phyloP scores from a whole-genome alignment of 305 asterid genomes.

The Fraxinus sp. region DNA sequence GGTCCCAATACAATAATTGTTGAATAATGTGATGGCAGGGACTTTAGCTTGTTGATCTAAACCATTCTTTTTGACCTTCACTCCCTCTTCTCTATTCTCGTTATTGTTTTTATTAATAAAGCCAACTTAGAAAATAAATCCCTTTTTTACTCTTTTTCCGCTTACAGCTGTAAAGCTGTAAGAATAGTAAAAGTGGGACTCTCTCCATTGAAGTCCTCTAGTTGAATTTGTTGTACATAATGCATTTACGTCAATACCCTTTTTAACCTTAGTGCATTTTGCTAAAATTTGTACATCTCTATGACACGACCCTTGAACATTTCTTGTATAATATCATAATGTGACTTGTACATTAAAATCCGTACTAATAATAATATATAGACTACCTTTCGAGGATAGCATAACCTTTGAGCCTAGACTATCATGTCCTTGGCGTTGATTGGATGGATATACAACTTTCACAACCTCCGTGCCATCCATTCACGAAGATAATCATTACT shows the following conservation, averaged over 20 bases:
- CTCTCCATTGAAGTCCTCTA: constrained; percentile 31
- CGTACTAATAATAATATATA: background rate
- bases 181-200: background rate
- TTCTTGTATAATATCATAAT: background rate
- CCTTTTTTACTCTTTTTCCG: background rate
- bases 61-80: constrained; percentile 24
- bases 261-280: background rate
- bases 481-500: background rate
- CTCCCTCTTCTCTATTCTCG: constrained; percentile 12
- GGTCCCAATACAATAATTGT: constrained; percentile 39
- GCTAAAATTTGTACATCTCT: background rate
- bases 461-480: background rate
- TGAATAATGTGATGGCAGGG: constrained; percentile 29
- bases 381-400: background rate
- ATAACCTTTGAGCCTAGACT: background rate
- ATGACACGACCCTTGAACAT: background rate
- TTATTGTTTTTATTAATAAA: constrained; percentile 20
- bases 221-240: constrained; percentile 16
- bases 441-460: background rate
- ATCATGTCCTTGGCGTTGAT: background rate
- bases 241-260: background rate
- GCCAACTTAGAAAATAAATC: constrained; percentile 22
- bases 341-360: background rate
- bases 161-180: constrained; percentile 47
- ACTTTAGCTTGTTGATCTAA: constrained; percentile 24